Base-by-base conservation (phyloP, 2,329 filamentous ascomycete species). In the Coleophoma cylindrospora region DNA sequence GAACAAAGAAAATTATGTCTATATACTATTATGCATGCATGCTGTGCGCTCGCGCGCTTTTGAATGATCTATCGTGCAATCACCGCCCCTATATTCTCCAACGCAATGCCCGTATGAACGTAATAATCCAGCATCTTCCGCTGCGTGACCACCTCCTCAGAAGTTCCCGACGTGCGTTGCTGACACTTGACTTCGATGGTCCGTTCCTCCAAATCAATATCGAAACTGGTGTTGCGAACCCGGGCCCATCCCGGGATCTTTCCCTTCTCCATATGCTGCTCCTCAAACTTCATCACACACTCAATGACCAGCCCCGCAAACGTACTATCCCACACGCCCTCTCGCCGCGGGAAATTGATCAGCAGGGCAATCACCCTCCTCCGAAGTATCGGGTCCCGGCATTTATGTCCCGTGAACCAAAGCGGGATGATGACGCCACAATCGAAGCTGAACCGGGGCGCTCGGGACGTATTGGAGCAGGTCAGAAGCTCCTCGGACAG, bases 381-480 rank as follows among this genome's bases (percentile, higher is more conserved):
- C n/a, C 83, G 75, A 38, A 77, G 72, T 2, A 68, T 56, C 0
- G 74, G 72, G 50, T 84, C 75, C 4, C 81, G 75, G 57, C 81
- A 85, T 58, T 83, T 83, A 12, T 79, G 83, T 8, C 79, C 81
- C 14, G 83, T 79, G 4, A 84, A 75, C 54, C 79, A 86, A 1
- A 86, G 70, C 0, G 80, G 79, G 7, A 81, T 77, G 3, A 86
- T 74, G 48, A 86, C 80, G 27, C 80, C 81, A 8, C 83, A 65
- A 46, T 84, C 80, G 21, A 81, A 75, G 43, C 79, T 79, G 63
- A 85, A 86, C 13, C 43, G 45, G 27, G 58, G 50, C 4, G 38
- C 36, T 37, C 40, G 41, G 4, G 50, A 46, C 36, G 46, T 11
- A 27, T 40, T 45, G n/a, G 46, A 52, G 19, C 34, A 45, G 15